phyloP scores from a whole-genome alignment of 2,329 filamentous ascomycete species.

The Cladosporium colombiae region DNA sequence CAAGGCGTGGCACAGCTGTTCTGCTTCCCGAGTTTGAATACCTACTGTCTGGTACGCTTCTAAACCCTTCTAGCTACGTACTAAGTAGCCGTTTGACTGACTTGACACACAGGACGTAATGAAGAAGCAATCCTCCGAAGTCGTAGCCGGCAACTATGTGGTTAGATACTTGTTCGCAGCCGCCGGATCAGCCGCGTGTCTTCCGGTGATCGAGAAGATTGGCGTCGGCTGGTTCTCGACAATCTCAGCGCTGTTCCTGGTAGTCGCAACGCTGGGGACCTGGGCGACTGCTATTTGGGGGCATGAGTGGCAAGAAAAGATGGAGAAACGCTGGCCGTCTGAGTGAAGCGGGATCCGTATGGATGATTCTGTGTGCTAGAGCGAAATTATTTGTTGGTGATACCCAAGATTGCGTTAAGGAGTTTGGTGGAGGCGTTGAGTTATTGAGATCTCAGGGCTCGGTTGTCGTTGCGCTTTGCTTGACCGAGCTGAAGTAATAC shows the following conservation, averaged over 20 bases:
- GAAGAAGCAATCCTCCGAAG: slow-evolving; percentile 68
- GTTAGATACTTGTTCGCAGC: slow-evolving; percentile 75
- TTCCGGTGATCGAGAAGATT: slow-evolving; percentile 72
- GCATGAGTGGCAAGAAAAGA: slow-evolving; percentile 25
- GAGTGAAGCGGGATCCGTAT: background rate
- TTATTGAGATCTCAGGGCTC: background rate
- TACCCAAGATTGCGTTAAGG: slow-evolving; percentile 3
- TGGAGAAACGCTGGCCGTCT: slow-evolving; percentile 11
- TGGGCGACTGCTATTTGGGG: slow-evolving; percentile 55
- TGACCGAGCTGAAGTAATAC: background rate
- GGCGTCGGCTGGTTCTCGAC: slow-evolving; percentile 83
- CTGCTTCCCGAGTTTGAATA: slow-evolving; percentile 74
- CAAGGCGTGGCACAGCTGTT: slow-evolving; percentile 75
- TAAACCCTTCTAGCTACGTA: background rate
- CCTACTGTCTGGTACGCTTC: slow-evolving; percentile 63
- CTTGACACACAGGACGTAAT: slow-evolving; percentile 62
- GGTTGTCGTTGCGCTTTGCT: background rate
- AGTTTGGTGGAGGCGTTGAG: background rate
- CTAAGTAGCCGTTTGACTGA: background rate
- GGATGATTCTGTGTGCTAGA: background rate
- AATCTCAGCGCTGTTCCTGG: slow-evolving; percentile 61
- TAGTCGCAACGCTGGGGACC: slow-evolving; percentile 45
- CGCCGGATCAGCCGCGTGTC: slow-evolving; percentile 66
- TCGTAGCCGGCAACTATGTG: slow-evolving; percentile 75
- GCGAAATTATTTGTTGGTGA: background rate